phyloP scores from a whole-genome alignment of 1,284 basidiomycete genomes.

The Dichomitus squalens region DNA sequence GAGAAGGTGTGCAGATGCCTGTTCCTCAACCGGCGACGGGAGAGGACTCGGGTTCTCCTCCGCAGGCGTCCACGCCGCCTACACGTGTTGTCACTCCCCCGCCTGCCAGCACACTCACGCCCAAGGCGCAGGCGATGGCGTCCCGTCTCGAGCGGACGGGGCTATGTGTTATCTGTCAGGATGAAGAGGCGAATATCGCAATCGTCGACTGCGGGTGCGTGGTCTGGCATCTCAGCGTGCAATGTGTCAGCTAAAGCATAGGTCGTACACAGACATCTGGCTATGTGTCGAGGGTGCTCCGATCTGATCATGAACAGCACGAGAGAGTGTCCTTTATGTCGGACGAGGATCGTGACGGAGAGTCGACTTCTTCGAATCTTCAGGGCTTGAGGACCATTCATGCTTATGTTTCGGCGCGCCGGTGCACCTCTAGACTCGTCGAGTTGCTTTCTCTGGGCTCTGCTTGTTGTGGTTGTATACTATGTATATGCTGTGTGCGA shows the following conservation, averaged over 20 bases:
- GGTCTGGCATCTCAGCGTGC: not conserved
- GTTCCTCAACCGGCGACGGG: not conserved
- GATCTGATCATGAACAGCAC: slow-evolving; percentile 81
- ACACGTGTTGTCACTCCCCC: slow-evolving; percentile 26
- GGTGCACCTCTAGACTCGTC: not conserved
- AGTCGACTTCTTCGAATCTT: slow-evolving; percentile 80
- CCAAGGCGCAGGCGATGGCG: slow-evolving; percentile 37
- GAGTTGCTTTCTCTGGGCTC: not conserved
- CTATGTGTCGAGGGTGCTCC: slow-evolving; percentile 83
- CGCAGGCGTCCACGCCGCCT: slow-evolving; percentile 16
- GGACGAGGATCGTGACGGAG: slow-evolving; percentile 84
- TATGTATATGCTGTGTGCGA: not conserved
- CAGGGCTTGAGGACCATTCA: slow-evolving; percentile 48
- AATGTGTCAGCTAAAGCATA: not conserved
- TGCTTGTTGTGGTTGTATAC: not conserved
- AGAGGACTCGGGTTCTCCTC: not conserved
- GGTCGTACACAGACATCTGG: slow-evolving; percentile 62
- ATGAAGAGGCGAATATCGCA: slow-evolving; percentile 88
- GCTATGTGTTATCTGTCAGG: slow-evolving; percentile 87
- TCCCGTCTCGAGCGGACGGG: slow-evolving; percentile 65
- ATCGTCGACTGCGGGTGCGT: slow-evolving; percentile 91
- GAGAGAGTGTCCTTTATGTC: slow-evolving; percentile 83
- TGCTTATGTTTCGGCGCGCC: not conserved
- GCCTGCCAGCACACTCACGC: slow-evolving; percentile 23
- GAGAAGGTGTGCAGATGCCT: not conserved